Evolutionary conservation across 495 filamentous ascomycete species (phyloP).

Genomic region (Neurospora sp.): DNA sequence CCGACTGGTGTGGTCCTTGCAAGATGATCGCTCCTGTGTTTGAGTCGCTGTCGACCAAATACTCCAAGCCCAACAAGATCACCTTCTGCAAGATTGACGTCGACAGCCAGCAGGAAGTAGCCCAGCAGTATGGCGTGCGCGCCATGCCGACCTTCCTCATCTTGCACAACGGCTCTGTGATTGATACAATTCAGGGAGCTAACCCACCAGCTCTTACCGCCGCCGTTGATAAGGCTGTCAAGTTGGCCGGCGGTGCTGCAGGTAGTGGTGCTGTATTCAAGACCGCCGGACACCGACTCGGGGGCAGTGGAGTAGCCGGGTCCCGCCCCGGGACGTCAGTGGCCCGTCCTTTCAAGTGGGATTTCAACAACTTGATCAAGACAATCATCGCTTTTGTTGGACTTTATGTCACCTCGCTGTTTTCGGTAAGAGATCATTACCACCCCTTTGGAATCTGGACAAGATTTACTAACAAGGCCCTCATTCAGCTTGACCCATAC

Average conservation of each 20-base stretch:
- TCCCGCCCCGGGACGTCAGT: constrained; percentile 16
- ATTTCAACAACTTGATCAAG: constrained; percentile 36
- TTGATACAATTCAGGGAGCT: constrained; percentile 69
- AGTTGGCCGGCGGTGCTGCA: constrained; percentile 37
- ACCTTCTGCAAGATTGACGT: constrained; percentile 55
- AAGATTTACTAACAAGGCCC: constrained; percentile 10
- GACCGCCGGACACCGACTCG: constrained; percentile 28
- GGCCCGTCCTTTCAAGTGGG: constrained; percentile 25
- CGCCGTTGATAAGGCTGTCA: constrained; percentile 66
- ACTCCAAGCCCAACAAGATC: constrained; percentile 43
- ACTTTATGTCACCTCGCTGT: constrained; percentile 48
- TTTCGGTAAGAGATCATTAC: constrained; percentile 32
- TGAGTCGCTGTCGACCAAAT: constrained; percentile 44
- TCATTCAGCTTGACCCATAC: constrained; percentile 52
- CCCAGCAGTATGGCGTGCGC: constrained; percentile 41
- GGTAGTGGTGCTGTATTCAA: constrained; percentile 35
- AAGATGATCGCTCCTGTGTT: constrained; percentile 59
- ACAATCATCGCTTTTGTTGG: constrained; percentile 45
- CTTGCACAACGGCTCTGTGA: constrained; percentile 64
- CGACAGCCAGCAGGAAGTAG: constrained; percentile 46
- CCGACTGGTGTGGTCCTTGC: constrained; percentile 65
- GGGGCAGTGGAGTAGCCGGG: constrained; percentile 13
- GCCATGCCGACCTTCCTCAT: constrained; percentile 85
- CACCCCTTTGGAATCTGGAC: not conserved
- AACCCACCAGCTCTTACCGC: constrained; percentile 61